Percentiles rank a stretch among this genome's conserved stretches.
Conservation (phyloP, 768 basidiomycete genomes). For the Hemileccinum impolitum region DNA sequence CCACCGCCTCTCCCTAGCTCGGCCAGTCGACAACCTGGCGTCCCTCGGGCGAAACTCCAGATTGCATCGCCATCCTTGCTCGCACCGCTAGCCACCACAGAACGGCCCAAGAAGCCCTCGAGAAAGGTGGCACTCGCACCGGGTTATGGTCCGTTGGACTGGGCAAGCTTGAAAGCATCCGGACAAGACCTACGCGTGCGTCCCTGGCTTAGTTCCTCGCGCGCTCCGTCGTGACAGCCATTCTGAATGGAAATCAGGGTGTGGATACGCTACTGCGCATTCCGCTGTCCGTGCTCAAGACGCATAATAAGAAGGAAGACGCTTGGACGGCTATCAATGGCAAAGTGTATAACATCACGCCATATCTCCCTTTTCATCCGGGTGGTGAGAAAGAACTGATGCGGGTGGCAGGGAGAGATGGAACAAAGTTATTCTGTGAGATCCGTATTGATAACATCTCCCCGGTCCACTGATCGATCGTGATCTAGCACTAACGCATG, state of each 20-base stretch:
- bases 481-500: slow-evolving; percentile 76
- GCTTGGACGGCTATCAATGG: slow-evolving; percentile 93
- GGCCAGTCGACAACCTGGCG: slow-evolving; percentile 35
- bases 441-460: neutral
- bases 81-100: too few relatives aligned
- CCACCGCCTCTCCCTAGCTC: slow-evolving; percentile 42
- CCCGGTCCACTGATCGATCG: slow-evolving; percentile 1
- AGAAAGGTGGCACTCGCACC: slow-evolving; percentile 62
- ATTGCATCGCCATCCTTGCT: too few relatives aligned
- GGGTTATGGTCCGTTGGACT: slow-evolving; percentile 89
- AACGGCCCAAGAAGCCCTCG: too few relatives aligned
- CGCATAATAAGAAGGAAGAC: slow-evolving; percentile 37
- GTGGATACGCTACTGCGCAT: slow-evolving; percentile 66
- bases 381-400: slow-evolving; percentile 93
- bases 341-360: slow-evolving; percentile 95
- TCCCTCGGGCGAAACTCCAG: slow-evolving; percentile 12
- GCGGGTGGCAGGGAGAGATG: slow-evolving; percentile 93
- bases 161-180: slow-evolving; percentile 84
- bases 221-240: neutral
- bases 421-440: slow-evolving; percentile 91
- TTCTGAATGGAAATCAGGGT: slow-evolving; percentile 46
- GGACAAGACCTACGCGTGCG: slow-evolving; percentile 76
- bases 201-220: neutral
- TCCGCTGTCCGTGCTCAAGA: slow-evolving; percentile 54
- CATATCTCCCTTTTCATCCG: slow-evolving; percentile 89